A percentile compares a stretch with the other conserved stretches of the same genome.
Conservation (phyloP, 2,329 filamentous ascomycete species). For the Paecilomyces sp. region DNA sequence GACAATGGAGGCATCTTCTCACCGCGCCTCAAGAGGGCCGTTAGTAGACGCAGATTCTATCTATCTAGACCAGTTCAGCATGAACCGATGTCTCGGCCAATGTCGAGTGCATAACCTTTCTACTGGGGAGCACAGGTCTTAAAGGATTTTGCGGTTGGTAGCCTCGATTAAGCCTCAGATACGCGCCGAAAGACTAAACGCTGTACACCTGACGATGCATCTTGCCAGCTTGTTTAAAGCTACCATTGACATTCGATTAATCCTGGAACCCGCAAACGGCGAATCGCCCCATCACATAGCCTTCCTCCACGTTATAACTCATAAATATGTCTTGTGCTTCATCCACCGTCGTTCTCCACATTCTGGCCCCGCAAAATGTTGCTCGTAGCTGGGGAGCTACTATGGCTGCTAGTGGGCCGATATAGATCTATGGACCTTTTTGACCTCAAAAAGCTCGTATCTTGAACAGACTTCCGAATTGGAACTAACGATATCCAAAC, state of each 20-base stretch:
- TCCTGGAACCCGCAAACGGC: neutral
- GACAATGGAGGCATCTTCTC: neutral
- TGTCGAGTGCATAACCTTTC: too few species aligned
- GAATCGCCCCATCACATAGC: neutral
- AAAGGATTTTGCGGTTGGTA: neutral
- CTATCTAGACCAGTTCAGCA: neutral
- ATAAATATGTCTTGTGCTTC: neutral
- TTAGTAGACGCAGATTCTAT: too few species aligned
- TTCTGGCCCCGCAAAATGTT: neutral
- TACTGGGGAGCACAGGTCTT: neutral
- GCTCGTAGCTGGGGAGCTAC: neutral
- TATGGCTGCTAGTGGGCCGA: neutral
- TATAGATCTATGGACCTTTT: neutral
- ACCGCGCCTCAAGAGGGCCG: neutral
- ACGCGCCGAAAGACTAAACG: neutral
- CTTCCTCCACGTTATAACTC: neutral
- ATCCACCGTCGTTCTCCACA: neutral
- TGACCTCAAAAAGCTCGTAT: neutral
- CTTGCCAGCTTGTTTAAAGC: neutral
- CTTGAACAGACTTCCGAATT: neutral
- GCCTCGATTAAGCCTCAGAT: neutral
- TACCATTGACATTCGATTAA: neutral
- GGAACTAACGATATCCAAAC: neutral
- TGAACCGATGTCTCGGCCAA: neutral
- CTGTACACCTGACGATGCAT: neutral